Conservation (phyloP, 768 basidiomycete species). For the Cystoderma amianthinum region DNA sequence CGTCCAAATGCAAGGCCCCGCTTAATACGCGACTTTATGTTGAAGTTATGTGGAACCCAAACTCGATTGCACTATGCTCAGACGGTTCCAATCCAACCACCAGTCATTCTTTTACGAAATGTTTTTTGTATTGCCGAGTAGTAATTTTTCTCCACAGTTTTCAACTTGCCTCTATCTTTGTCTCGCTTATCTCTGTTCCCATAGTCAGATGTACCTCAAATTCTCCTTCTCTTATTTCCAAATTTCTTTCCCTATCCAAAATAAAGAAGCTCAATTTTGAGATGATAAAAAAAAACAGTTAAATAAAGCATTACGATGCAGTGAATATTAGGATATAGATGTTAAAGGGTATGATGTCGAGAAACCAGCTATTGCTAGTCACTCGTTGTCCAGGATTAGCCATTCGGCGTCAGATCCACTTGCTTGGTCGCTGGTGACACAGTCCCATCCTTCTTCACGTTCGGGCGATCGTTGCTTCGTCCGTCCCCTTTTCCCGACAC, state of each 20-base stretch:
- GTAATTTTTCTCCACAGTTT: too few species aligned
- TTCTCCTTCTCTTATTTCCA: slow-evolving; percentile 18
- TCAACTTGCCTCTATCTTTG: neutral
- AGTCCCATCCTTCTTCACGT: slow-evolving; percentile 65
- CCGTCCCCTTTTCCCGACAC: slow-evolving; percentile 69
- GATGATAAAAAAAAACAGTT: too few species aligned
- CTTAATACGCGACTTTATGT: too few species aligned
- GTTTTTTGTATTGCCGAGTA: slow-evolving; percentile 16
- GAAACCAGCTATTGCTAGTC: slow-evolving; percentile 3
- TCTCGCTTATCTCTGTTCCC: slow-evolving; percentile 16
- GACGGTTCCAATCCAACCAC: slow-evolving; percentile 6
- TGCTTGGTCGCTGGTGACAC: slow-evolving; percentile 62
- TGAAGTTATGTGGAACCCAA: too few species aligned
- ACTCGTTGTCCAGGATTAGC: slow-evolving; percentile 57
- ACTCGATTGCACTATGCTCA: too few species aligned
- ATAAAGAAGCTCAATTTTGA: too few species aligned
- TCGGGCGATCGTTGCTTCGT: slow-evolving; percentile 36
- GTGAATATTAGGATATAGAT: neutral
- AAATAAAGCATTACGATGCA: too few species aligned
- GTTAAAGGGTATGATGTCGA: slow-evolving; percentile 20
- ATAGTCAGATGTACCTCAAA: slow-evolving; percentile 9
- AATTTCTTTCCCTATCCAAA: slow-evolving; percentile 8
- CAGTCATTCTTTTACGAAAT: slow-evolving; percentile 20
- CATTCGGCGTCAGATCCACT: slow-evolving; percentile 89
- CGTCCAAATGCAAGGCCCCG: slow-evolving; percentile 43